Base-by-base conservation (phyloP, 345 rosid species). In the Litchi chinensis region DNA sequence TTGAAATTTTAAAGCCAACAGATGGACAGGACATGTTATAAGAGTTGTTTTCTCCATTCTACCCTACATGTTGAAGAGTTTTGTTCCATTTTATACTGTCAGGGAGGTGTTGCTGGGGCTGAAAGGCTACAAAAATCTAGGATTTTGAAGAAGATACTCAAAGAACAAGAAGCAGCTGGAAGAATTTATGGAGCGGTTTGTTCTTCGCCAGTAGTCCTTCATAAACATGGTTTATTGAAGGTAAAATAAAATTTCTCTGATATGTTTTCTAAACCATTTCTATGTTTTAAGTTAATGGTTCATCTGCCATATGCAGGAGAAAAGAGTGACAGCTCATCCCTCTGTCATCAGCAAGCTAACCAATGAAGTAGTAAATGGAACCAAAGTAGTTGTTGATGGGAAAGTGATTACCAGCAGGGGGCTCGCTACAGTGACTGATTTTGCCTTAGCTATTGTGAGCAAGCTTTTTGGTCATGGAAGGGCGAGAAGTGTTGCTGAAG, bases 401-500 rank as follows among this genome's bases (percentile, higher is more conserved):
- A 93, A 89, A 76, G 81, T 95, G 82, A 95, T 95, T 75, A 95
- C 98, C 28, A 81, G 94, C 86, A 82, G 80, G 84, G 99, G 97
- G 50, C 92, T 89, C 4, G 87, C 91, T 39, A 88, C 91, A 12
- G 88, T 85, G 32, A 80, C 85, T 19, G 93, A 90, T 85, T 92
- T 93, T 71, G 90, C 94, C 37, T 59, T 95, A 73, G 89, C 92
- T 75, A 89, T 95, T 12, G 87, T 93, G 26, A 86, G 91, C 83
- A 95, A 93, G 84, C 82, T 95, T 75, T 95, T 95, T 52, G 98
- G 97, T 60, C 87, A 93, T 8, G 86, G 83, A 44, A 93, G 99
- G 84, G 95, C 98, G 24, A 90, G 91, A 77, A 86, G 96, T 62
- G 94, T 95, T 57, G 97, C 98, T 7, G 94, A 92, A 83, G 98